A percentile compares a stretch with the other conserved stretches of the same genome.
phyloP scores from a whole-genome alignment of 768 basidiomycete species.

The Crepidotus variabilis region DNA sequence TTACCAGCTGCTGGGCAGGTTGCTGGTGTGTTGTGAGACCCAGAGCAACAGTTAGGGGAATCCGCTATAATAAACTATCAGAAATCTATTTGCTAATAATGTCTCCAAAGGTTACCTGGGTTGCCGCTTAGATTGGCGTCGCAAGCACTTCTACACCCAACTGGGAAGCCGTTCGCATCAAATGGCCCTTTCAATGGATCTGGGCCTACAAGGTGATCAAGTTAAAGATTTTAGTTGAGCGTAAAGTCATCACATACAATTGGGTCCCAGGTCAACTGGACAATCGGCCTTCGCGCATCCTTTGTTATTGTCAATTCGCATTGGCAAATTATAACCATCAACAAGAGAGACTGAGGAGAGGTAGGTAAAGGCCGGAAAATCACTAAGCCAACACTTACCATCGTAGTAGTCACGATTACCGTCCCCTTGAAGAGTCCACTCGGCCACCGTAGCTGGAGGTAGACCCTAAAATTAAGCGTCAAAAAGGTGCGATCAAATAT shows the following conservation, averaged over 20 bases:
- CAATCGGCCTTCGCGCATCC: conserved; percentile 56
- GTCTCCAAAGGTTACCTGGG: conserved; percentile 23
- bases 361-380: not conserved
- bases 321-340: conserved; percentile 63
- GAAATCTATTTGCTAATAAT: not conserved
- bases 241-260: conserved; percentile 20
- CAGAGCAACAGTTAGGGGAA: conserved; percentile 63
- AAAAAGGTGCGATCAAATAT: not conserved
- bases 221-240: not conserved
- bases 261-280: conserved; percentile 55
- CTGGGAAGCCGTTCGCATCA: conserved; percentile 46
- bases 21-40: conserved; percentile 40
- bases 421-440: conserved; percentile 53
- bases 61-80: conserved; percentile 30
- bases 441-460: conserved; percentile 68
- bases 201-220: conserved; percentile 37
- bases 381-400: conserved; percentile 13
- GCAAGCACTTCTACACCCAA: conserved; percentile 64
- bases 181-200: conserved; percentile 46
- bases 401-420: conserved; percentile 56
- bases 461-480: conserved; percentile 35
- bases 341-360: conserved; percentile 51
- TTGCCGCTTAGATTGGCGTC: conserved; percentile 38
- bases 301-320: conserved; percentile 50
- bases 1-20: conserved; percentile 50